Conservation (phyloP, 2,329 filamentous ascomycete genomes). For the Fusarium tuaranense region DNA sequence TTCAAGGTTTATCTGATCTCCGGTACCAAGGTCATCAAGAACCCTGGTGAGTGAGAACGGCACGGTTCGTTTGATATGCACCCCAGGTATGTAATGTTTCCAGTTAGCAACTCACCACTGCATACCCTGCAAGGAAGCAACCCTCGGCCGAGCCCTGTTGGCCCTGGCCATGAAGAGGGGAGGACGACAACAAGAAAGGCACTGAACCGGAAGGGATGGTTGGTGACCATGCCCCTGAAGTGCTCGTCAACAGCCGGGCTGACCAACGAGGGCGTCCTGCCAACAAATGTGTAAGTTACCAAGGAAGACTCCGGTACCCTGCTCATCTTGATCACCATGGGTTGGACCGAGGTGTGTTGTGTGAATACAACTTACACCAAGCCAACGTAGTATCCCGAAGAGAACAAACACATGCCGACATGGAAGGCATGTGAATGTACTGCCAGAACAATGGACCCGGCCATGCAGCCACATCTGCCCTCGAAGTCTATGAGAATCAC, state of each 20-base stretch:
- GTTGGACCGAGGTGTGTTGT: not conserved
- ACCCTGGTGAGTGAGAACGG: not conserved
- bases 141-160: not conserved
- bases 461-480: not conserved
- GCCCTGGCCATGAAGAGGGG: not conserved
- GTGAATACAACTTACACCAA: not conserved
- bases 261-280: not conserved
- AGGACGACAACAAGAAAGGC: not conserved
- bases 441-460: not conserved
- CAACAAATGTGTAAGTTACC: not conserved
- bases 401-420: not conserved
- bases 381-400: not conserved
- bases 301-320: not conserved
- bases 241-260: not conserved
- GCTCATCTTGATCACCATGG: not conserved
- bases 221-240: not conserved
- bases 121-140: not conserved
- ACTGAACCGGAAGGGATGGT: not conserved
- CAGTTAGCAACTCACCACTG: not conserved
- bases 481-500: not conserved
- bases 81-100: not conserved
- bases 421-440: not conserved
- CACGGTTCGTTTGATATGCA: not conserved
- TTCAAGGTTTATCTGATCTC: not conserved
- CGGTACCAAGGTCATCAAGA: not conserved